phyloP scores from a whole-genome alignment of 192 early-diverging fungal species.

The Blastocladiella britannica region DNA sequence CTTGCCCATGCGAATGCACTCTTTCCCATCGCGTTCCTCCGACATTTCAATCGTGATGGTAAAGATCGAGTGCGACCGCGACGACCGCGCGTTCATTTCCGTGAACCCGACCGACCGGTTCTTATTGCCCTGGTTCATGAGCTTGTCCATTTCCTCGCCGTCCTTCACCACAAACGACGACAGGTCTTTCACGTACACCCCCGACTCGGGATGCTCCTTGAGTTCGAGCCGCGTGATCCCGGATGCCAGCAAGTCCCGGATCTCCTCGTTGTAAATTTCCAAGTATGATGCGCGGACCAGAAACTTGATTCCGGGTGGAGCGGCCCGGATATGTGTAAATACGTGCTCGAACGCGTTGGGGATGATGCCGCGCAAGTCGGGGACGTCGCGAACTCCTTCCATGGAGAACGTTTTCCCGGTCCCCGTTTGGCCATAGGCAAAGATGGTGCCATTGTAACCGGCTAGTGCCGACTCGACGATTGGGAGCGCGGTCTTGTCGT shows the following conservation, averaged over 20 bases:
- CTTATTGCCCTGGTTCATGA: conserved; percentile 42
- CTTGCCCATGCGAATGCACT: conserved; percentile 33
- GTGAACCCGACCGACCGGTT: conserved; percentile 53
- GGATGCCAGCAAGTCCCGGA: conserved; percentile 30
- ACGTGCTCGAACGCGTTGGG: conserved; percentile 46
- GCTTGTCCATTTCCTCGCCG: conserved; percentile 37
- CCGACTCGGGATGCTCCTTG: conserved; percentile 37
- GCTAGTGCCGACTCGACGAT: conserved; percentile 47
- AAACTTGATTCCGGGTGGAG: conserved; percentile 22
- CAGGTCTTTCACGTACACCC: conserved; percentile 41
- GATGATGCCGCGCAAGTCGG: conserved; percentile 41
- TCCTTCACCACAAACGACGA: conserved; percentile 38
- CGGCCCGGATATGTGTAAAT: conserved; percentile 25
- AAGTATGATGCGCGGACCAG: conserved; percentile 41
- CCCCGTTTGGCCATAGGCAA: conserved; percentile 53
- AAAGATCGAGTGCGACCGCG: conserved; percentile 38
- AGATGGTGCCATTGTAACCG: conserved; percentile 77
- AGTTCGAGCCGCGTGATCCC: conserved; percentile 30
- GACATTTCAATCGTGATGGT: conserved; percentile 24
- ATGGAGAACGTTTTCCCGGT: conserved; percentile 46
- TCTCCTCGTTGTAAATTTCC: conserved; percentile 50
- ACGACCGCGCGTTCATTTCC: conserved; percentile 39
- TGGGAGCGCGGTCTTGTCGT: conserved; percentile 43
- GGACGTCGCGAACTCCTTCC: conserved; percentile 38
- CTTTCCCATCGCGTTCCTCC: conserved; percentile 19